Base-by-base conservation (phyloP, 73 alveolate genomes). In the Breviolum minutum region DNA sequence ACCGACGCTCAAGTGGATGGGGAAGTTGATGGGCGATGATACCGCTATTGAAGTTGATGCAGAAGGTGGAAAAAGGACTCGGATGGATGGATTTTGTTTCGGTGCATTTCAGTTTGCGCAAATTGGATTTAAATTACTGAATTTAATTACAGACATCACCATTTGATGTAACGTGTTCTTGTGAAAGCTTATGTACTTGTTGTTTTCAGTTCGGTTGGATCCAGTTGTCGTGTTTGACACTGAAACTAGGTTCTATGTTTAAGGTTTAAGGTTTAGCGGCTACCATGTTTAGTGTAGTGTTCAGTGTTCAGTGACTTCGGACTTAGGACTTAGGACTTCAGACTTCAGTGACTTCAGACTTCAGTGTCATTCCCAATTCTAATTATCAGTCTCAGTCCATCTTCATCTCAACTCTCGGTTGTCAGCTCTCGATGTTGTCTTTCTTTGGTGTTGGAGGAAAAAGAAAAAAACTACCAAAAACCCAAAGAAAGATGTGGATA, bases 1-100 rank as follows among this genome's bases (percentile, higher is more conserved):
- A 17, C 88, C 88, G 11, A 16, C 88, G 11, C n/a, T 80, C 68
- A 80, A 80, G 10, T 80, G 88, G 88, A 80, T 80, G 88, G 68
- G 69, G 6, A 16, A 6, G 27, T 0, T 80, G 13, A 16, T 80
- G 32, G 0, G 5, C 69, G 88, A 40, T 32, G 88, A 80, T 32
- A 80, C 88, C 1, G 69, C 68, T 19, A 6, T 80, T 8, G 88
- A 4, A 0, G 68, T 17, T 29, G 32, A 7, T 32, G 19, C 30
- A 6, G 17, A 26, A 3, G 7, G 88, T 63, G 19, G 29, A 7
- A 29, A 12, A 2, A 27, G 8, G 13, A 9, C 9, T 77, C n/a
- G 7, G n/a, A 3, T 19, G 32, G 87, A 79, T 73, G 83, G 16
- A 60, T 19, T 26, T 26, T 26, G 83, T 73, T 19, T 6, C 27